Evolutionary conservation across 352 stramenopile genomes (phyloP).

Genomic region (Globisporangium sylvaticum): DNA sequence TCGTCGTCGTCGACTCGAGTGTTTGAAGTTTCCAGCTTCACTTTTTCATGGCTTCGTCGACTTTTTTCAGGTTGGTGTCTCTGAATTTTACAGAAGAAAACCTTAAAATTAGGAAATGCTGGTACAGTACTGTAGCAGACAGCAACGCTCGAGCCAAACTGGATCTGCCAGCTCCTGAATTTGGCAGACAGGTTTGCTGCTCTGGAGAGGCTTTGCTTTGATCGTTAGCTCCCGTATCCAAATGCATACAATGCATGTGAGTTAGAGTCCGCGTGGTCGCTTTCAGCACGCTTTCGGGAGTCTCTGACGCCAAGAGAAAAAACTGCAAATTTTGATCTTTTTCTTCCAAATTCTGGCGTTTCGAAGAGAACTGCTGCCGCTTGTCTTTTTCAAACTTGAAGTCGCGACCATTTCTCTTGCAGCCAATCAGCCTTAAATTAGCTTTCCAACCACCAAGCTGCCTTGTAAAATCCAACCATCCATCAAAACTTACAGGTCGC

Average conservation of each 20-base stretch:
- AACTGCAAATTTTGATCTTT: not conserved
- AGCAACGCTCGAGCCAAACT: not conserved
- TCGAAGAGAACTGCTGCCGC: no score
- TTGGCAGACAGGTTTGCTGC: not conserved
- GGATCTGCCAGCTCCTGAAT: not conserved
- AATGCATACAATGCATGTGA: not conserved
- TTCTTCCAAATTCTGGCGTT: not conserved
- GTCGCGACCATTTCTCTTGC: not conserved
- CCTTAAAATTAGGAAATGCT: not conserved
- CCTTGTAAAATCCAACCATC: not conserved
- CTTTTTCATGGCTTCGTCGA: constrained; percentile 6
- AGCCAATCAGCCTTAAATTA: not conserved
- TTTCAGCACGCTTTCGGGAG: not conserved
- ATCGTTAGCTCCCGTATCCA: not conserved
- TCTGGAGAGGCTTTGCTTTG: not conserved
- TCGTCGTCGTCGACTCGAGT: constrained; percentile 9
- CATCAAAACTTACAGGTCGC: not conserved
- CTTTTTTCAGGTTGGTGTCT: not conserved
- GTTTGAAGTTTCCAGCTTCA: constrained; percentile 9
- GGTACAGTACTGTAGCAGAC: not conserved
- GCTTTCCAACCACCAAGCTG: not conserved
- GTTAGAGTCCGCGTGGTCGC: not conserved
- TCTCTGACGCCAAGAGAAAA: not conserved
- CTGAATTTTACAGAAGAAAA: not conserved
- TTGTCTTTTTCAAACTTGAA: not conserved